Evolutionary conservation across 352 stramenopile genomes (phyloP).

Genomic region (Blastocystis sp.): DNA sequence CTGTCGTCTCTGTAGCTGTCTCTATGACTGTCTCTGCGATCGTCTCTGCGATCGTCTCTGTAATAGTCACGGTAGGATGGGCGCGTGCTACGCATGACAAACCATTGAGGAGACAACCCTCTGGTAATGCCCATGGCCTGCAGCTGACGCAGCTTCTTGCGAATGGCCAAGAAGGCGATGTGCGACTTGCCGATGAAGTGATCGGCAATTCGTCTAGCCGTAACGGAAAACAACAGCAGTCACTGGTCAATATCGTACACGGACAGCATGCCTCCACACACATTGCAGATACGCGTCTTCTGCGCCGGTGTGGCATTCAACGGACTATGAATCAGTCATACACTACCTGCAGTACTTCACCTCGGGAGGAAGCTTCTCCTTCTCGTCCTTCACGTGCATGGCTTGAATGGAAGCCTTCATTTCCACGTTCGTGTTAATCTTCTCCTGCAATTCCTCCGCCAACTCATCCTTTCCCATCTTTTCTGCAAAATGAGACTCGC

Average conservation of each 20-base stretch:
- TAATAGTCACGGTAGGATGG: not conserved
- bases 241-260: conserved; percentile 65
- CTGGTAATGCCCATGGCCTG: not conserved
- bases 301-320: conserved; percentile 45
- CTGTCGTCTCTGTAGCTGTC: not conserved
- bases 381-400: conserved; percentile 46
- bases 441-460: conserved; percentile 14
- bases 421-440: conserved; percentile 19
- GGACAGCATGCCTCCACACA: conserved; percentile 66
- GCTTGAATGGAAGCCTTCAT: conserved; percentile 54
- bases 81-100: not conserved
- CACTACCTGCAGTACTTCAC: not conserved
- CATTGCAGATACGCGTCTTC: conserved; percentile 62
- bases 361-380: conserved; percentile 26
- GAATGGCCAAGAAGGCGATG: conserved; percentile 63
- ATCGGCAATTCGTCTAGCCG: conserved; percentile 43
- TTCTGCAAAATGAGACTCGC: conserved; percentile 2
- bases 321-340: conserved; percentile 31
- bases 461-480: conserved; percentile 59
- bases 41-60: conserved; percentile 10
- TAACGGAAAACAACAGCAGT: not conserved
- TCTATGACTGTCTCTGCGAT: not conserved
- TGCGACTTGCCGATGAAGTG: conserved; percentile 65
- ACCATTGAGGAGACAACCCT: not conserved
- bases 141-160: conserved; percentile 64